A percentile compares a stretch with the other conserved stretches of the same genome.
Evolutionary conservation across 2,329 filamentous ascomycete species (phyloP).

Genomic region (Tolypocladium ophioglossoides): DNA sequence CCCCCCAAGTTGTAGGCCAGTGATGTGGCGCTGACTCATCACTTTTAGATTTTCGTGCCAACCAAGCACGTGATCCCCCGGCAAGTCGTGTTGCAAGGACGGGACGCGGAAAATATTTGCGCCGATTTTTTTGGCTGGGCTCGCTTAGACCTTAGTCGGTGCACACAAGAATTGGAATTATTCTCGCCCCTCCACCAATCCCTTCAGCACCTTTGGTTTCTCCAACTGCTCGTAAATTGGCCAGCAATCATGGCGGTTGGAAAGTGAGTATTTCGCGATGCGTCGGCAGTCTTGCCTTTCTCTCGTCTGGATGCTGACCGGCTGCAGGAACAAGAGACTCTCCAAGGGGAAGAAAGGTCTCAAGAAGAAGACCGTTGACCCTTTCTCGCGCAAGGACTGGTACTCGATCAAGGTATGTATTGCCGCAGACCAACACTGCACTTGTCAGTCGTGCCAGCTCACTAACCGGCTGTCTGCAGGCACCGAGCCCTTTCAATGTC

Average conservation of each 20-base stretch:
- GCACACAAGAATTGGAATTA: conserved; percentile 31
- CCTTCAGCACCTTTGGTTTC: conserved; percentile 32
- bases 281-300: not conserved
- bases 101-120: conserved; percentile 16
- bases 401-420: conserved; percentile 80
- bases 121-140: conserved; percentile 11
- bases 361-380: conserved; percentile 98
- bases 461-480: conserved; percentile 36
- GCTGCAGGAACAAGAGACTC: conserved; percentile 92
- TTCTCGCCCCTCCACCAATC: conserved; percentile 28
- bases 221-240: conserved; percentile 32
- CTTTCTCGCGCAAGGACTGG: conserved; percentile 98
- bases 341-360: conserved; percentile 99
- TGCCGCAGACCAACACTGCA: not conserved
- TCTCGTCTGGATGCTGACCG: conserved; percentile 11
- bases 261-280: conserved; percentile 37
- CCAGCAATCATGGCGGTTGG: conserved; percentile 50
- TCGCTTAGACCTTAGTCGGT: conserved; percentile 28
- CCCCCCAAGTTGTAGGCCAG: no score
- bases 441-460: not conserved
- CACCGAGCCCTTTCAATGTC: conserved; percentile 88
- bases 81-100: not conserved
- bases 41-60: no score
- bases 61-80: not conserved
- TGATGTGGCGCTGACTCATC: not conserved